A percentile compares a stretch with the other conserved stretches of the same genome.
phyloP scores from a whole-genome alignment of 371 early-diverging fungal genomes.

The Actinomortierella wolfii region DNA sequence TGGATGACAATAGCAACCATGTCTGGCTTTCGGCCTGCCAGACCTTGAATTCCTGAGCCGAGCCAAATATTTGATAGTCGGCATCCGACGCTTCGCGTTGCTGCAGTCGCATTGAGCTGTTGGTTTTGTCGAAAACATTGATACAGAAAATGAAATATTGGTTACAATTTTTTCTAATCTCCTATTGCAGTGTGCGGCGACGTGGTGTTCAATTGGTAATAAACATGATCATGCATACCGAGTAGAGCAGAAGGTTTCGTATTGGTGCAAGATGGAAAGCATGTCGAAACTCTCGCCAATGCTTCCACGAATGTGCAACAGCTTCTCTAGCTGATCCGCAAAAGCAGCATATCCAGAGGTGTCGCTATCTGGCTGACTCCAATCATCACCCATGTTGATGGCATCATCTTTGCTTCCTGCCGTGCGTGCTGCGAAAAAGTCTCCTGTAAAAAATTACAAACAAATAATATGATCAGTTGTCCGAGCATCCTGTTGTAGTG shows the following conservation, averaged over 20 bases:
- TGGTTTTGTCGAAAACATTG: too few relatives aligned
- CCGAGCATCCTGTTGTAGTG: too few relatives aligned
- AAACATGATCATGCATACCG: constrained; percentile 9
- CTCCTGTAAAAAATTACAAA: too few relatives aligned
- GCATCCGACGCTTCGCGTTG: constrained; percentile 27
- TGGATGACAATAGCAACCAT: constrained; percentile 20
- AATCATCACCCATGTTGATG: too few relatives aligned
- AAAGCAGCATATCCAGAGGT: too few relatives aligned
- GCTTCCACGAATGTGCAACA: constrained; percentile 9
- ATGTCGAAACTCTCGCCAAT: constrained; percentile 10
- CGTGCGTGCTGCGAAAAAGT: too few relatives aligned
- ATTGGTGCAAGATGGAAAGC: constrained; percentile 19
- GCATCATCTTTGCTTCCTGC: too few relatives aligned
- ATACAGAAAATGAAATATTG: too few relatives aligned
- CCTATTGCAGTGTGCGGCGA: too few relatives aligned
- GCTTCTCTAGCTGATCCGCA: constrained; percentile 7
- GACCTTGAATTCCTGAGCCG: constrained; percentile 23
- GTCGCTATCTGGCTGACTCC: too few relatives aligned
- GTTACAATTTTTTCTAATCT: too few relatives aligned
- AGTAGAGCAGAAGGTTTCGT: constrained; percentile 22
- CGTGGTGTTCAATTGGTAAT: neutral
- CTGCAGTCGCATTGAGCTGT: constrained; percentile 26
- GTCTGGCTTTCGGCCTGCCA: constrained; percentile 42
- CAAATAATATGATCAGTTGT: too few relatives aligned
- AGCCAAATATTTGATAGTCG: constrained; percentile 14